Evolutionary conservation across 768 basidiomycete species (phyloP).

Genomic region (Trametes gibbosa): DNA sequence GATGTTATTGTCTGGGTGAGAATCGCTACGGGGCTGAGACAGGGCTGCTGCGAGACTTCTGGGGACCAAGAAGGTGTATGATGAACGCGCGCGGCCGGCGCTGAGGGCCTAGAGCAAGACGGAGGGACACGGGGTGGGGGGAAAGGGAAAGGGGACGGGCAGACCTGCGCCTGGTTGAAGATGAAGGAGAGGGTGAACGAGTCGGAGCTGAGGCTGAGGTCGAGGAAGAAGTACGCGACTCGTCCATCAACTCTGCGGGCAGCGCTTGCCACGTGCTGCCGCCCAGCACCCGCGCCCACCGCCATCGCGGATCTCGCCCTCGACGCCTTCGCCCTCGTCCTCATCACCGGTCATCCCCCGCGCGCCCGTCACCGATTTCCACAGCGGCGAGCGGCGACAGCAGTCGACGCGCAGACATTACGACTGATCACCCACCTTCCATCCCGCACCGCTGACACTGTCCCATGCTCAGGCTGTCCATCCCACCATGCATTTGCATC

Average conservation of each 20-base stretch:
- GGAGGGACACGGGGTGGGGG: background rate
- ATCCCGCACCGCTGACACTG: background rate
- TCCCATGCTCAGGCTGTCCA: background rate
- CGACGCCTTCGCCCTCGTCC: background rate
- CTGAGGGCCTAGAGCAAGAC: background rate
- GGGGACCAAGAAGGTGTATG: background rate
- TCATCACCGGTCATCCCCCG: too few relatives aligned
- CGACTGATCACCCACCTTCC: background rate
- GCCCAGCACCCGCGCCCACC: background rate
- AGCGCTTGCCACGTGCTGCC: conserved; percentile 4
- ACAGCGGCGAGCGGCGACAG: background rate
- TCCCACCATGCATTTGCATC: background rate
- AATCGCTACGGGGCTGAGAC: background rate
- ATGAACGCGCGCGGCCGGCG: conserved; percentile 18
- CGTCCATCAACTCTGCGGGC: background rate
- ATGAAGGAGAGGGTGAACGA: background rate
- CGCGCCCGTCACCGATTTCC: background rate
- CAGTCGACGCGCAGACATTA: background rate
- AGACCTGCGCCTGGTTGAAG: conserved; percentile 19
- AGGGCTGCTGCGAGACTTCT: background rate
- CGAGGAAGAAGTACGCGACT: background rate
- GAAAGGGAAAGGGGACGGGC: conserved; percentile 6
- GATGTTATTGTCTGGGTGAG: background rate
- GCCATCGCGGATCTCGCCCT: background rate
- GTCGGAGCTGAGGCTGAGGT: too few relatives aligned